Base-by-base conservation (phyloP, 176 grass and related monocot species). In the barley (Hordeum vulgare) region DNA sequence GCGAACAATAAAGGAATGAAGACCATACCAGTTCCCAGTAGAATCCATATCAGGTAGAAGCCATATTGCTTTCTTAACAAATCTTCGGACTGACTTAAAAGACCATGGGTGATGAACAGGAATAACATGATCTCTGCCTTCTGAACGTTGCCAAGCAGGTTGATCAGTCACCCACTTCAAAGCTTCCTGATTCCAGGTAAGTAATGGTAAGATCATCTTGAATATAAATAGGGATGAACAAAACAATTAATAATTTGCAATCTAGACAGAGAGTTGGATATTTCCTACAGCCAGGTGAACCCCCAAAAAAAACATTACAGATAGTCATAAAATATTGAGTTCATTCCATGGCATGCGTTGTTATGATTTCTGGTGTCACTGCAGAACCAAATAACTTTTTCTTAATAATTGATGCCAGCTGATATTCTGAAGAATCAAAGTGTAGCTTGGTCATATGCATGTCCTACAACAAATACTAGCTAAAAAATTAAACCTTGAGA, bases 31-130 rank as follows among this genome's bases (percentile, higher is more conserved):
- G 77, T 99, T 99, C 37, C 96, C 93, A 34, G 96, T 99, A 61
- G 90, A 95, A 80, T 99, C 96, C 96, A 95, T 95, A 83, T 98
- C 96, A 81, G 96, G 93, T 80, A 98, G 83, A 92, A 98, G 96
- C 96, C 96, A 98, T 88, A 98, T 96, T 34, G 96, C 90, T 23
- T 96, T 98, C 83, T 94, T 98, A 74, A 98, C 92, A 64, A 79
- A 98, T 78, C 75, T 93, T 74, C 96, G 93, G 26, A 96, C 93
- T 13, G 96, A 89, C 78, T 98, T 98, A 74, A 98, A 98, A 63
- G 96, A 98, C 96, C 96, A 98, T 27, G 96, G 96, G 60, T 98
- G 96, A 77, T 98, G 96, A 76, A 98, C 93, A 40, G 96, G 89
- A 87, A 99, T 89, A 71, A 99, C 83, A 94, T 99, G 96, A 84